These are phyloP conservation scores for Xylariaceae sp. DNA, from an alignment of 2,329 filamentous ascomycete species.

Conservation along the genomic window DNA sequence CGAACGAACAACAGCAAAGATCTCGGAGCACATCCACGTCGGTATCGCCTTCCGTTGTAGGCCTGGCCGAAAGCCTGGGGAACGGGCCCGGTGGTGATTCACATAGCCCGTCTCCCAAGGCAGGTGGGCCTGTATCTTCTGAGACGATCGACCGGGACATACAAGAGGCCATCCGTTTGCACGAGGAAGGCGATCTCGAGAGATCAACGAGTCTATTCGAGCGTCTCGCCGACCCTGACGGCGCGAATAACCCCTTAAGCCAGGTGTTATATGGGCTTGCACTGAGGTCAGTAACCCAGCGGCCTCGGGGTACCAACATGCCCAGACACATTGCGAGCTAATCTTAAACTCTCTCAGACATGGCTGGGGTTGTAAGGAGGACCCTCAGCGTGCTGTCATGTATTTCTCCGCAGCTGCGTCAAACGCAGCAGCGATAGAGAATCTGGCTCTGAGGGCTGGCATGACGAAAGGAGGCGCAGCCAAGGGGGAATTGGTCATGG, in stretches of 20 bases:
- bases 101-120: constrained; percentile 5
- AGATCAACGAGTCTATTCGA: constrained; percentile 82
- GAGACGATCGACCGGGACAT: constrained; percentile 64
- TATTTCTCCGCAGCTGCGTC: constrained; percentile 86
- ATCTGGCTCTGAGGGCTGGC: constrained; percentile 76
- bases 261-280: constrained; percentile 95
- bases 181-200: constrained; percentile 76
- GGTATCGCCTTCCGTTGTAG: constrained; percentile 24
- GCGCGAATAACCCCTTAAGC: constrained; percentile 85
- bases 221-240: constrained; percentile 72
- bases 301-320: not conserved
- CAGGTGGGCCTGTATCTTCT: constrained; percentile 38
- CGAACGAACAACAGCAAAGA: constrained; percentile 45
- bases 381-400: constrained; percentile 68
- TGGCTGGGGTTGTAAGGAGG: constrained; percentile 79
- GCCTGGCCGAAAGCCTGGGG: constrained; percentile 23
- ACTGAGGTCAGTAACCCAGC: constrained; percentile 56
- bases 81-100: constrained; percentile 17
- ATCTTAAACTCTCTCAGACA: constrained; percentile 50
- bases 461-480: constrained; percentile 90
- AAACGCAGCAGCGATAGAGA: constrained; percentile 83
- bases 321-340: not conserved
- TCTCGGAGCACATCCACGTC: constrained; percentile 19
- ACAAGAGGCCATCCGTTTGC: constrained; percentile 89
- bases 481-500: constrained; percentile 92